Evolutionary conservation across 176 grass and related monocot genomes (phyloP).

Genomic region (Pontederia paniculata): DNA sequence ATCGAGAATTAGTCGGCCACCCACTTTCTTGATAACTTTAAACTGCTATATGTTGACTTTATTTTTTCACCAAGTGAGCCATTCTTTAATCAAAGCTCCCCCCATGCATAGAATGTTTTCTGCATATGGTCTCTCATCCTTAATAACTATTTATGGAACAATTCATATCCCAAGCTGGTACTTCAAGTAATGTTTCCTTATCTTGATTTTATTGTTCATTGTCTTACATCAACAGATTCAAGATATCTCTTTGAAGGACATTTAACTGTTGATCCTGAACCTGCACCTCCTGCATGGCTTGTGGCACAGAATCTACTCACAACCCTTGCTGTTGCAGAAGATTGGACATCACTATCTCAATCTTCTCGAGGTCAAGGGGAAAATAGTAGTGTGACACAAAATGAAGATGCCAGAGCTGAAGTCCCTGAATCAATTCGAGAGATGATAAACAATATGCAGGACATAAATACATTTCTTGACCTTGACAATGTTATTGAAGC

Average conservation of each 20-base stretch:
- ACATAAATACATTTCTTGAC: conserved; percentile 20
- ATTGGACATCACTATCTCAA: conserved; percentile 50
- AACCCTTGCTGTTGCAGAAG: conserved; percentile 27
- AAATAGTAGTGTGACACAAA: conserved; percentile 16
- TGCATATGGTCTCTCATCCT: too few species aligned
- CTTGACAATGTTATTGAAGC: conserved; percentile 63
- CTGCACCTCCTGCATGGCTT: conserved; percentile 87
- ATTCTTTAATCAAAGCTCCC: too few species aligned
- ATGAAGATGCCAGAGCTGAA: conserved; percentile 9
- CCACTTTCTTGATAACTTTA: too few species aligned
- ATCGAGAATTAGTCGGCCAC: too few species aligned
- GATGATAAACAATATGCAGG: conserved; percentile 42
- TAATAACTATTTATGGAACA: not conserved
- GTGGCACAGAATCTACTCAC: conserved; percentile 59
- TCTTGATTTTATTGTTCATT: conserved; percentile 22
- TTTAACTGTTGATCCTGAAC: conserved; percentile 80
- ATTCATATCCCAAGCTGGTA: not conserved
- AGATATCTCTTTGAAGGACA: conserved; percentile 95
- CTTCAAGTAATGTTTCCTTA: not conserved
- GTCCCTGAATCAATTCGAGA: conserved; percentile 31
- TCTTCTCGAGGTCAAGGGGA: conserved; percentile 34
- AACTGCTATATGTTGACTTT: too few species aligned
- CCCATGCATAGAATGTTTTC: too few species aligned
- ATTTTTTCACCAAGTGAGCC: too few species aligned
- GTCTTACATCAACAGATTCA: conserved; percentile 36